Conservation (phyloP, 768 basidiomycete genomes). For the Phylloporus scabripes region DNA sequence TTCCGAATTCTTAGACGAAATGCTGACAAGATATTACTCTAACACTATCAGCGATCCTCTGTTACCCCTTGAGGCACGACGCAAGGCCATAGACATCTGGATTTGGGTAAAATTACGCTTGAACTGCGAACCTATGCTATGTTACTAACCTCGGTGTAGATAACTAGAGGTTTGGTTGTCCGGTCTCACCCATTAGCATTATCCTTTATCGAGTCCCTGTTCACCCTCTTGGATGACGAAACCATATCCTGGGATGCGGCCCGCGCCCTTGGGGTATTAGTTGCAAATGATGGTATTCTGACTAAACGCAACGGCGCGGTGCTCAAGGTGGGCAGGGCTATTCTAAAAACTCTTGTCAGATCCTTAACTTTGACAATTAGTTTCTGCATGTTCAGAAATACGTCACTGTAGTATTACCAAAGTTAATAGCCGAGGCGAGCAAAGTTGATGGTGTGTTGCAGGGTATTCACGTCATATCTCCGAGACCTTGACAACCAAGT, state of each 20-base stretch:
- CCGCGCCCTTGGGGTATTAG: conserved; percentile 63
- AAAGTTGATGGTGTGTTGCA: conserved; percentile 43
- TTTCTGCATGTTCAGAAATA: conserved; percentile 73
- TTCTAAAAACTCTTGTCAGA: background rate
- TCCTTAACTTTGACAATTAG: conserved; percentile 33
- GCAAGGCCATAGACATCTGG: conserved; percentile 55
- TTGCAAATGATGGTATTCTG: conserved; percentile 54
- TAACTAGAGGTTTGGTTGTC: conserved; percentile 74
- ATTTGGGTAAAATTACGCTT: conserved; percentile 51
- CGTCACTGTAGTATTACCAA: conserved; percentile 65
- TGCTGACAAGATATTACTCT: conserved; percentile 46
- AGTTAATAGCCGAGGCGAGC: conserved; percentile 63
- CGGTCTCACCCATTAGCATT: conserved; percentile 59
- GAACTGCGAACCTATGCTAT: background rate
- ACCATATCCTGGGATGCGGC: conserved; percentile 69
- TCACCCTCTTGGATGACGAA: conserved; percentile 65
- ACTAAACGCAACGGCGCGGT: conserved; percentile 76
- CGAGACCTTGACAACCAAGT: background rate
- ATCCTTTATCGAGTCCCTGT: conserved; percentile 55
- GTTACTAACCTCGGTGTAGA: conserved; percentile 37
- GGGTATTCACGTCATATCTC: background rate
- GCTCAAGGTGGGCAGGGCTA: conserved; percentile 52
- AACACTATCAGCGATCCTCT: conserved; percentile 36
- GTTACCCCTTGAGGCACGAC: conserved; percentile 37
- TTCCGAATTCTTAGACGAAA: conserved; percentile 38